phyloP scores from a whole-genome alignment of 148 eudicot genomes.

The Rhododendron griersonianum region DNA sequence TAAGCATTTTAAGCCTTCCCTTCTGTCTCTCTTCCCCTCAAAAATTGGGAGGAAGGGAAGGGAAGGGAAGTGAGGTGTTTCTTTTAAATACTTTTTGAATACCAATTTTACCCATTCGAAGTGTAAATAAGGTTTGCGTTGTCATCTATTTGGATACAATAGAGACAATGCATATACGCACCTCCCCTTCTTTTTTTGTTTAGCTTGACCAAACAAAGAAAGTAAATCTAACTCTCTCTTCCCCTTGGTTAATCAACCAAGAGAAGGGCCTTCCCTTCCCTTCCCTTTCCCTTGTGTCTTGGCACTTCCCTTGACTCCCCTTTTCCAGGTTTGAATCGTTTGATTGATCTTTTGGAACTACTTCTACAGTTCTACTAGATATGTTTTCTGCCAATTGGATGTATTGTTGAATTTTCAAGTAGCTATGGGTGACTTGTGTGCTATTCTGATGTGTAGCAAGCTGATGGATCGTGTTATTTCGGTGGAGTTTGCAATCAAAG shows the following conservation, averaged over 20 bases:
- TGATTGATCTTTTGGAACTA: background rate
- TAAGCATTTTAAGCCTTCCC: background rate
- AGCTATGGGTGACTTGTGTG: background rate
- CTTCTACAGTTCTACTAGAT: background rate
- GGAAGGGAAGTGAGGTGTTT: background rate
- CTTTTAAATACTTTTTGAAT: background rate
- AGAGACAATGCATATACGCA: background rate
- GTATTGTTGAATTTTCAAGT: background rate
- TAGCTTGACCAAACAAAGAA: background rate
- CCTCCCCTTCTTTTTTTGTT: background rate
- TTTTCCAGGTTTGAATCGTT: background rate
- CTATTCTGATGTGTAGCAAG: slow-evolving; percentile 47
- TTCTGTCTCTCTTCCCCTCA: background rate
- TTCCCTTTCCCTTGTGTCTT: background rate
- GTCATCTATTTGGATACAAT: background rate
- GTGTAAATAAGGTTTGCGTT: background rate
- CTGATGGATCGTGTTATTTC: slow-evolving; percentile 75
- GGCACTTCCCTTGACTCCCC: background rate
- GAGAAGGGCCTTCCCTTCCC: background rate
- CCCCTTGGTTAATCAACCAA: background rate
- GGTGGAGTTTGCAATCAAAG: slow-evolving; percentile 74
- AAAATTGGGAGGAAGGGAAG: background rate
- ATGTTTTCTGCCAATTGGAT: background rate
- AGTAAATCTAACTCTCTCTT: background rate
- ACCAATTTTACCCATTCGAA: background rate